Percentiles rank a stretch among this genome's conserved stretches.
Evolutionary conservation across 169 alveolate species (phyloP).

Genomic region (Babesia ovata): DNA sequence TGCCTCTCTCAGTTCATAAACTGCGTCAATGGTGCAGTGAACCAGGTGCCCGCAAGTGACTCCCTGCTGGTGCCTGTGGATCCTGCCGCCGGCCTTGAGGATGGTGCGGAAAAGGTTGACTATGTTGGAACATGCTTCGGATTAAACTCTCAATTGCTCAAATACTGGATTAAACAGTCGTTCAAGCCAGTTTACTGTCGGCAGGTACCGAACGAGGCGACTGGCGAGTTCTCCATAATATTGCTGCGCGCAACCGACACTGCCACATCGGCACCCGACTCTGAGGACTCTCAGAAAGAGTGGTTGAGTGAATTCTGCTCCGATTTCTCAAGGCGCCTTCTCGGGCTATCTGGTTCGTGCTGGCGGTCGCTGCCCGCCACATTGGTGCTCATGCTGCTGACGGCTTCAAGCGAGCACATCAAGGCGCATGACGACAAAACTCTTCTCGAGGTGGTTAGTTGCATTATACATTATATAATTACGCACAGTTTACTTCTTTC

Average conservation of each 20-base stretch:
- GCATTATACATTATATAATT: not conserved
- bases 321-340: constrained; percentile 53
- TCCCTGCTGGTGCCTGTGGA: constrained; percentile 55
- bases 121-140: constrained; percentile 98
- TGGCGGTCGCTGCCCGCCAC: constrained; percentile 62
- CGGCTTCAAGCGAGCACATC: constrained; percentile 38
- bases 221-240: constrained; percentile 90
- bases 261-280: not conserved
- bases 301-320: constrained; percentile 50
- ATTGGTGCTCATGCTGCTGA: constrained; percentile 40
- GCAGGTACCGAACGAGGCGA: constrained; percentile 93
- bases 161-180: constrained; percentile 93
- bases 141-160: constrained; percentile 88
- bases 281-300: not conserved
- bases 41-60: constrained; percentile 29
- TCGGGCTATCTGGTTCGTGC: constrained; percentile 56
- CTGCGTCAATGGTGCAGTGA: constrained; percentile 51
- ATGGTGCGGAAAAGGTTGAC: constrained; percentile 79
- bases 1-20: constrained; percentile 86
- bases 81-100: constrained; percentile 25
- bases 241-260: constrained; percentile 28
- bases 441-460: constrained; percentile 13
- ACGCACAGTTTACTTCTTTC: constrained; percentile 29
- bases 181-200: constrained; percentile 92
- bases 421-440: constrained; percentile 15